Base-by-base conservation (phyloP, 371 early-diverging fungal species). In the Funneliformis caledonium region DNA sequence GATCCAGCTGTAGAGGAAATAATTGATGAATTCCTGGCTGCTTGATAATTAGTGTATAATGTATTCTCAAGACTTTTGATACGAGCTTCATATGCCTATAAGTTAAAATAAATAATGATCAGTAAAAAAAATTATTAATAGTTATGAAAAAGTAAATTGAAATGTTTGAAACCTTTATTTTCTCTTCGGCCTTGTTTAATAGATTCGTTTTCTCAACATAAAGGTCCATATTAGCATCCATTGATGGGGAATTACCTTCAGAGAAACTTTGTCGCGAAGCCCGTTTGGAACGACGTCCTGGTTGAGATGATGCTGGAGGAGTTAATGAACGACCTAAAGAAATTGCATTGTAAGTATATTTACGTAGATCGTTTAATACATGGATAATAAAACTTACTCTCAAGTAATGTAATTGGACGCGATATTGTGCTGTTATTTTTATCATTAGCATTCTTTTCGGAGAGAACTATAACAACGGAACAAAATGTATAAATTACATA, bases 61-160 rank as follows among this genome's bases (percentile, higher is more conserved):
- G 83, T 82, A 26, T 84, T 84, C 76, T 90, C 90, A 10, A 90
- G 81, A 10, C 84, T 83, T 45, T 82, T 82, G 48, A 90, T 89
- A 22, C 89, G 81, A 7, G 85, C 62, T 78, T 89, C 89, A 50
- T 90, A 90, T 9, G 62, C 67, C 86, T 86, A 56, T 14, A 19
- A 16, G 33, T 14, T 59, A 59, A 72, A 26, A 45, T 31, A n/a
- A 72, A 31, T 65, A 68, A 64, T 26, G 26, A 11, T 19, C 45
- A 56, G 7, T 19, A 73, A 73, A 61, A 56, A 62, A 50, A 11
- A 19, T 4, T 16, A 47, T 26, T 33, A 1, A 19, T 60, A 73
- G 8, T n/a, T 47, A 45, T 48, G n/a, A 67, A 26, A 0, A 26
- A 43, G 50, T 33, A 67, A 73, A 64, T n/a, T 26, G 26, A 11